Percentiles rank a stretch among this genome's conserved stretches.
phyloP scores from a whole-genome alignment of 176 grass and related monocot species.

The Aegilops tauschii region DNA sequence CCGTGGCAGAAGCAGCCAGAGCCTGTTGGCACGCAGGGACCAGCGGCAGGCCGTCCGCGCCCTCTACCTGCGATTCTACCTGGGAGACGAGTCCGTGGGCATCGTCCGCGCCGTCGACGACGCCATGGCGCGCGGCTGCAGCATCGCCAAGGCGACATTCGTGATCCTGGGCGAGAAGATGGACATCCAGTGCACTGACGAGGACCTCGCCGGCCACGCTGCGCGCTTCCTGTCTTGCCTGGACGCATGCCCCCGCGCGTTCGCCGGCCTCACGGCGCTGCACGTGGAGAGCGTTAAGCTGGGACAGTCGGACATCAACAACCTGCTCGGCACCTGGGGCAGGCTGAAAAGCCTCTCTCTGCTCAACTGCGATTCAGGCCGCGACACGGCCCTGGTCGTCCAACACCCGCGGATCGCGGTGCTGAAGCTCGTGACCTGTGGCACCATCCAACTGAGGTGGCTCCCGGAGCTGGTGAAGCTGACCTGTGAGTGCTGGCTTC shows the following conservation, averaged over 20 bases:
- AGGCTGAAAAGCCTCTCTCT: neutral
- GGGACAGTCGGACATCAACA: neutral
- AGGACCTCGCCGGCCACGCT: neutral
- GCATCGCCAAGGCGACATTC: neutral
- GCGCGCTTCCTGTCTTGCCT: neutral
- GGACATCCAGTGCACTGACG: neutral
- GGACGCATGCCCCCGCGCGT: neutral
- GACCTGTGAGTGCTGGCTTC: neutral
- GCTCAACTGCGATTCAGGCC: neutral
- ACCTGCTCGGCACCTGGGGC: neutral
- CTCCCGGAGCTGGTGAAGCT: neutral
- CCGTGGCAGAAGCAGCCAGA: neutral
- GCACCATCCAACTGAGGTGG: neutral
- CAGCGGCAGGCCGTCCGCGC: neutral
- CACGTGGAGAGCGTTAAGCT: slow-evolving; percentile 1
- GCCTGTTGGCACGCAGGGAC: neutral
- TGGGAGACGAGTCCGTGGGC: neutral
- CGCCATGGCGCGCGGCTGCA: neutral
- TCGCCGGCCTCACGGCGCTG: neutral
- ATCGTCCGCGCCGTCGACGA: neutral
- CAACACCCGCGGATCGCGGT: neutral
- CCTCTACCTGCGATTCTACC: neutral
- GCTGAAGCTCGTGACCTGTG: neutral
- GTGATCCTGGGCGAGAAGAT: neutral
- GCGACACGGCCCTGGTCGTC: neutral